A percentile compares a stretch with the other conserved stretches of the same genome.
Conservation (phyloP, 805 yeast genomes). For the Starmerella floricola region DNA sequence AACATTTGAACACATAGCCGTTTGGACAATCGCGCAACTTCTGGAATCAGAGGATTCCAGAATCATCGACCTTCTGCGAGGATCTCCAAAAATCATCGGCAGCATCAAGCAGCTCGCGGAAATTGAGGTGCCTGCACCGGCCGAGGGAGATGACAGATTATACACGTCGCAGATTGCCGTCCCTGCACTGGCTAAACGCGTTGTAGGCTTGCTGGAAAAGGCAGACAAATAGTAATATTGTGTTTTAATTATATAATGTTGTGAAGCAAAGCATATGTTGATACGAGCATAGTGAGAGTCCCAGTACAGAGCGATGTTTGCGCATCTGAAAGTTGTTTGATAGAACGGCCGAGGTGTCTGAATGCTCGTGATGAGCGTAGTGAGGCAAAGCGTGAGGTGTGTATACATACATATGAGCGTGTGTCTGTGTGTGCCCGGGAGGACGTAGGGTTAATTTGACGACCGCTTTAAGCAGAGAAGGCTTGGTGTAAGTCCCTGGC, state of each 20-base stretch:
- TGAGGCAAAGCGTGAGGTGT: no score
- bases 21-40: conserved; percentile 90
- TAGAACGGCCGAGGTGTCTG: no score
- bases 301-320: no score
- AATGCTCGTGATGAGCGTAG: no score
- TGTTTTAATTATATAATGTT: background rate
- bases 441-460: no score
- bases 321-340: no score
- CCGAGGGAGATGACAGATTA: conserved; percentile 22
- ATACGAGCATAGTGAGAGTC: no score
- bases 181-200: conserved; percentile 29
- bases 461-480: no score
- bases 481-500: no score
- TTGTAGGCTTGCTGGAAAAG: conserved; percentile 19
- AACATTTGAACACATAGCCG: conserved; percentile 93
- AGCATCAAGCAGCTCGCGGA: conserved; percentile 29
- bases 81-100: conserved; percentile 27
- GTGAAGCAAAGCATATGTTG: background rate
- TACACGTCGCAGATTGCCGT: conserved; percentile 30
- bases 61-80: conserved; percentile 30
- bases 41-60: conserved; percentile 72
- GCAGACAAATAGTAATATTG: conserved; percentile 1
- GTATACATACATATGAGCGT: no score
- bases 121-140: conserved; percentile 12
- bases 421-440: no score